phyloP scores from a whole-genome alignment of 805 yeast species.

The Myxozyma melibiosi region DNA sequence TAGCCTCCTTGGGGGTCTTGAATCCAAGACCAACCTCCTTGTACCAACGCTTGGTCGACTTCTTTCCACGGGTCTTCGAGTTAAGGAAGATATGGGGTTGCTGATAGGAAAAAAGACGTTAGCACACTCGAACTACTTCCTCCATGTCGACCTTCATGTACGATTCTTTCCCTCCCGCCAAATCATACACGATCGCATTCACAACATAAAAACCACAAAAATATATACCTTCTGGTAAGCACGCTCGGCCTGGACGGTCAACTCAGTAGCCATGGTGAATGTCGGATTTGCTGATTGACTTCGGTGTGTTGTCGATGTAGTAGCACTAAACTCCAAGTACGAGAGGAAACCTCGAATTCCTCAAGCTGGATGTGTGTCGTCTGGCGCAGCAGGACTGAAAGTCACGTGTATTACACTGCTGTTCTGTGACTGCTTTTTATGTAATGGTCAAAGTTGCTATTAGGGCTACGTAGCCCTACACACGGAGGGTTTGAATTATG shows the following conservation, averaged over 20 bases:
- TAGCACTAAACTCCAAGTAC: background rate
- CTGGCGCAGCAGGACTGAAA: background rate
- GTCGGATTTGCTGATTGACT: slow-evolving; percentile 10
- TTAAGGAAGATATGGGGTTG: slow-evolving; percentile 99
- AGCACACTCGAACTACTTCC: no score
- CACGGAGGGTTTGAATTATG: background rate
- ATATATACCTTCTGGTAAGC: slow-evolving; percentile 99
- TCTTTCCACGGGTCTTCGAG: slow-evolving; percentile 99
- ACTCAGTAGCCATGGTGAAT: slow-evolving; percentile 89
- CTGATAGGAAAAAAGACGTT: slow-evolving; percentile 48
- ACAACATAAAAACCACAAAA: slow-evolving; percentile 25
- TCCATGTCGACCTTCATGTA: no score
- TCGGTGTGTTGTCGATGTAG: slow-evolving; percentile 7
- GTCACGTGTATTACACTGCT: slow-evolving; percentile 6
- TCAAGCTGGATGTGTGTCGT: slow-evolving; percentile 4
- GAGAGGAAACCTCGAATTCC: slow-evolving; percentile 5
- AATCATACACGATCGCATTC: no score
- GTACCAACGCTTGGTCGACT: slow-evolving; percentile 99
- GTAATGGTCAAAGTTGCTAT: background rate
- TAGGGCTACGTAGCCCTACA: background rate
- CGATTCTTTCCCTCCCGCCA: no score
- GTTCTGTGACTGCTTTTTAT: slow-evolving; percentile 7
- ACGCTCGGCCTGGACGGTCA: slow-evolving; percentile 99
- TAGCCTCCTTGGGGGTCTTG: slow-evolving; percentile 99
- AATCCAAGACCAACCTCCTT: slow-evolving; percentile 99